phyloP scores from a whole-genome alignment of 192 early-diverging fungal genomes.

The Helicostylum pulchrum region DNA sequence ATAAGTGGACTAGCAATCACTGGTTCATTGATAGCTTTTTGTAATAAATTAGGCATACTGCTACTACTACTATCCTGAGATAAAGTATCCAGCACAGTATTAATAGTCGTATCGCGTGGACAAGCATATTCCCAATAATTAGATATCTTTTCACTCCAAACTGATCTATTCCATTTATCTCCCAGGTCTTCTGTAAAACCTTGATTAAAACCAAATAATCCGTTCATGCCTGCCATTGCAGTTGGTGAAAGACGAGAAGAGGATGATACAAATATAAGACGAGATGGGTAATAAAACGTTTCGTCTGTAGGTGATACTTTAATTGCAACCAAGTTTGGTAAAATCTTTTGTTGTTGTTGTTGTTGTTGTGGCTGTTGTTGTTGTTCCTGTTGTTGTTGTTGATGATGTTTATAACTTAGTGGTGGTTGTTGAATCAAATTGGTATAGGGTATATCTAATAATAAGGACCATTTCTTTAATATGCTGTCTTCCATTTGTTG shows the following conservation, averaged over 20 bases:
- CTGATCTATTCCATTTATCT: slow-evolving; percentile 28
- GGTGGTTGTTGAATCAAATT: slow-evolving; percentile 6
- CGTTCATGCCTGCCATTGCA: slow-evolving; percentile 26
- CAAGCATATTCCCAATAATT: slow-evolving; percentile 28
- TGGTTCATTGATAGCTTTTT: slow-evolving; percentile 19
- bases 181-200: slow-evolving; percentile 29
- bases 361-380: neutral
- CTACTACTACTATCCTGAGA: neutral
- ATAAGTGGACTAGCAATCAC: slow-evolving; percentile 22
- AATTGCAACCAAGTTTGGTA: slow-evolving; percentile 6
- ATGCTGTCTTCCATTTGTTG: slow-evolving; percentile 15
- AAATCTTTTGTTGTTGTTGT: neutral
- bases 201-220: slow-evolving; percentile 21
- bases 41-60: neutral
- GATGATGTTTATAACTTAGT: too few species aligned
- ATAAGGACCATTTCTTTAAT: slow-evolving; percentile 20
- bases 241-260: slow-evolving; percentile 19
- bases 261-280: slow-evolving; percentile 19
- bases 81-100: slow-evolving; percentile 18
- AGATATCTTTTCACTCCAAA: slow-evolving; percentile 23
- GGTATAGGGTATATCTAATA: slow-evolving; percentile 21
- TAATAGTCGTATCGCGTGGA: slow-evolving; percentile 14
- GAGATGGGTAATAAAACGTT: slow-evolving; percentile 21
- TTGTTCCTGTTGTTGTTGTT: neutral
- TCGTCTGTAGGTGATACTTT: slow-evolving; percentile 12